Conservation (phyloP, 805 yeast species). For the Lachancea fermentati region DNA sequence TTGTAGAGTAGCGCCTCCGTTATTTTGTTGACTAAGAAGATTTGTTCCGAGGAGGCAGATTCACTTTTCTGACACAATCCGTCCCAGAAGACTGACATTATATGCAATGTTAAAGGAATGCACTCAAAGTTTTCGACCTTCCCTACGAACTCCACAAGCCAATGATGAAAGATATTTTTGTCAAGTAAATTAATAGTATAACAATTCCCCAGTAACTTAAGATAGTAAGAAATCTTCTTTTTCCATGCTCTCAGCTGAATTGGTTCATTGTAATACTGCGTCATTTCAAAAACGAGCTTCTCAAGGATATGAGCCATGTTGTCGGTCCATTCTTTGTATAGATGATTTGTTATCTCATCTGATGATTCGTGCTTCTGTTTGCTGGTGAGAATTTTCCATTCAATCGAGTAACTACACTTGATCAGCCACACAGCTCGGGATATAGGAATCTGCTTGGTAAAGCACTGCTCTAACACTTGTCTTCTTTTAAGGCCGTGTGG, state of each 20-base stretch:
- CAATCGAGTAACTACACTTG: conserved; percentile 79
- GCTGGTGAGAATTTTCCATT: conserved; percentile 32
- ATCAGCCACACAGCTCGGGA: conserved; percentile 89
- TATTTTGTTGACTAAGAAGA: conserved; percentile 54
- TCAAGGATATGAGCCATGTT: conserved; percentile 56
- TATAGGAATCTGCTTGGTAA: conserved; percentile 61
- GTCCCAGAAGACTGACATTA: conserved; percentile 66
- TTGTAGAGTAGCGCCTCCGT: conserved; percentile 54
- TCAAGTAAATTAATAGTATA: conserved; percentile 67
- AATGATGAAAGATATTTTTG: conserved; percentile 51
- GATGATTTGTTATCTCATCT: conserved; percentile 43
- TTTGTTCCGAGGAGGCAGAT: conserved; percentile 30
- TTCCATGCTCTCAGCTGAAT: conserved; percentile 36
- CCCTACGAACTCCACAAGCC: conserved; percentile 53
- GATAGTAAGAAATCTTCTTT: conserved; percentile 50
- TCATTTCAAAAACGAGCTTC: conserved; percentile 31
- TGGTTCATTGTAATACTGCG: conserved; percentile 25
- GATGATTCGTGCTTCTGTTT: conserved; percentile 14
- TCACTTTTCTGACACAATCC: conserved; percentile 42
- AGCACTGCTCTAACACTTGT: conserved; percentile 66
- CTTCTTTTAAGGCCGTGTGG: conserved; percentile 88
- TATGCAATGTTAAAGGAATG: conserved; percentile 44
- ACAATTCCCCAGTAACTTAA: conserved; percentile 56
- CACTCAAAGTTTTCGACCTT: conserved; percentile 35
- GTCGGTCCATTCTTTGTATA: conserved; percentile 89